These are phyloP conservation scores for Phytophthora pisi DNA, from an alignment of 352 stramenopile genomes.

Conservation along the genomic window DNA sequence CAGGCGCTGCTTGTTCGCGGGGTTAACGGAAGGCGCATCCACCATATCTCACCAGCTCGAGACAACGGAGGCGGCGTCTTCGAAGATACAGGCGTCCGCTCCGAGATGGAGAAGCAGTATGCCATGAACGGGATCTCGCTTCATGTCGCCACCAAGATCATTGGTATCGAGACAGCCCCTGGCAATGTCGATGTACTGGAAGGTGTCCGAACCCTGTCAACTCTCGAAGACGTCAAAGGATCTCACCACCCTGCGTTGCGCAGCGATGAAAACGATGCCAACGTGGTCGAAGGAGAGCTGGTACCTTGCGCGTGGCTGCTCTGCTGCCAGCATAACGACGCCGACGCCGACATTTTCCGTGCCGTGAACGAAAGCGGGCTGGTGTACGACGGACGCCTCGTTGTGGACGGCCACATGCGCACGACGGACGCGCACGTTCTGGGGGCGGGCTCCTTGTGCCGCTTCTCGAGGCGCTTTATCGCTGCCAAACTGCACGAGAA, in stretches of 20 bases:
- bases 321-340: conserved; percentile 85
- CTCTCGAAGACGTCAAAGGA: conserved; percentile 16
- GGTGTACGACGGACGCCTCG: conserved; percentile 92
- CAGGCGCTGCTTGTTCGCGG: conserved; percentile 51
- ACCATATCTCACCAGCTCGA: conserved; percentile 56
- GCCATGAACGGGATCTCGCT: conserved; percentile 39
- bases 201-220: conserved; percentile 44
- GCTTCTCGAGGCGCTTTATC: conserved; percentile 87
- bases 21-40: conserved; percentile 51
- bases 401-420: conserved; percentile 86
- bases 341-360: conserved; percentile 88
- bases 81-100: conserved; percentile 64
- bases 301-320: conserved; percentile 76
- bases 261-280: conserved; percentile 1
- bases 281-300: conserved; percentile 20
- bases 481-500: conserved; percentile 73
- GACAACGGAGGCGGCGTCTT: conserved; percentile 47
- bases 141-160: conserved; percentile 59
- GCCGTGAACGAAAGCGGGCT: conserved; percentile 92
- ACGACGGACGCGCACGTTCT: conserved; percentile 88
- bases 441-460: conserved; percentile 67
- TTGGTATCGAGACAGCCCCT: conserved; percentile 36
- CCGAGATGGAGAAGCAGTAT: conserved; percentile 67
- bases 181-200: conserved; percentile 44
- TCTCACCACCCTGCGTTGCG: conserved; percentile 12